Evolutionary conservation across 441 rosid genomes (phyloP).

Genomic region (Dalechampia spathulata): DNA sequence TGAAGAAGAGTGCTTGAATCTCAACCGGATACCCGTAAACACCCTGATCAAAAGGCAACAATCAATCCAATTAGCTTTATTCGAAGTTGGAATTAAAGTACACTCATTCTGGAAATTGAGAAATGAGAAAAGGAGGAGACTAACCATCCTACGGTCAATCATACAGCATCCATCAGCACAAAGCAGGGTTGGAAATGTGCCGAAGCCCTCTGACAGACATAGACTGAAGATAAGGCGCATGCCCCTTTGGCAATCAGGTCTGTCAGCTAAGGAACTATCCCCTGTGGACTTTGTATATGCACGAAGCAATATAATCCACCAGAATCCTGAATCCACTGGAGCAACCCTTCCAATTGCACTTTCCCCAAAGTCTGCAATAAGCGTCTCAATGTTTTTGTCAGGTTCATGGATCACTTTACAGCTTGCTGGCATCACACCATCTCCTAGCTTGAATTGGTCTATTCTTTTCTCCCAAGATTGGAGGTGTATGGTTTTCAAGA

Average conservation of each 20-base stretch:
- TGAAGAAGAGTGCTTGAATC: constrained; percentile 77
- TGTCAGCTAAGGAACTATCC: constrained; percentile 58
- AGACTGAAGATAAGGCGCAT: constrained; percentile 65
- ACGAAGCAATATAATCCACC: constrained; percentile 92
- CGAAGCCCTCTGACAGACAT: constrained; percentile 75
- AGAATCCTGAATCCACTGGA: constrained; percentile 82
- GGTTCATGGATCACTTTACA: constrained; percentile 74
- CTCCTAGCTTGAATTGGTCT: constrained; percentile 76
- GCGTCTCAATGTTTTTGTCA: constrained; percentile 55
- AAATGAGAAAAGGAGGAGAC: constrained; percentile 14
- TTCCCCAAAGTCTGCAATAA: constrained; percentile 81
- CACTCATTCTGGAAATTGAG: not conserved
- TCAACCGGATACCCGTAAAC: constrained; percentile 84
- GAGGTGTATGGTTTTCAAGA: constrained; percentile 67
- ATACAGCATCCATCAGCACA: constrained; percentile 85
- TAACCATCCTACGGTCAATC: constrained; percentile 86
- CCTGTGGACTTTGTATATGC: no score
- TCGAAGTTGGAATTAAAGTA: not conserved
- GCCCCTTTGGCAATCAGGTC: constrained; percentile 78
- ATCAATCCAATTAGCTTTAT: no score
- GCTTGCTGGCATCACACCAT: constrained; percentile 88
- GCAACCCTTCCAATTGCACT: constrained; percentile 89
- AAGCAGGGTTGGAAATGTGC: no score
- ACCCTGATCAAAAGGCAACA: constrained; percentile 35
- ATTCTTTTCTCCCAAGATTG: constrained; percentile 82